Evolutionary conservation across 176 grass and related monocot species (phyloP).

Genomic region (Triticum urartu): DNA sequence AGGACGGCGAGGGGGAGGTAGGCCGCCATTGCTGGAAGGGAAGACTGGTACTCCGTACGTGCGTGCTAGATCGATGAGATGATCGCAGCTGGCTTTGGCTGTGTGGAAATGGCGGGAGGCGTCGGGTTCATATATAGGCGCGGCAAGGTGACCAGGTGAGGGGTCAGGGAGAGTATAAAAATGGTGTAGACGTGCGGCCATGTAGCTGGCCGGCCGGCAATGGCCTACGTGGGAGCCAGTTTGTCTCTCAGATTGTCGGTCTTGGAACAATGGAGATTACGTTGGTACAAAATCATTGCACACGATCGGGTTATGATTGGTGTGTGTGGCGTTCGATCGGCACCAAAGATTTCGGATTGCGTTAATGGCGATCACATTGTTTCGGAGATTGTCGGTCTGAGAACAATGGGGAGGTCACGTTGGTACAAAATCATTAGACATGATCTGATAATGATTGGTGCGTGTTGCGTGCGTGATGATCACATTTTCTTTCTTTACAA

Average conservation of each 20-base stretch:
- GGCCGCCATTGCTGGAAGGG: conserved; percentile 15
- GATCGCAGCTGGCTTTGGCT: neutral
- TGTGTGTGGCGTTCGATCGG: too few species aligned
- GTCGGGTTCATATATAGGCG: conserved; percentile 32
- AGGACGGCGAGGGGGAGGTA: conserved; percentile 18
- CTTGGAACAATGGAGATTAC: neutral
- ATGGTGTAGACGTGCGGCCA: conserved; percentile 40
- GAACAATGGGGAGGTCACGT: too few species aligned
- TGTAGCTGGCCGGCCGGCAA: conserved; percentile 23
- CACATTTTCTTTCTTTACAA: too few species aligned
- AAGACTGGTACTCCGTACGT: neutral
- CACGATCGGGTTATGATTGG: neutral
- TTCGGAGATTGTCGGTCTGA: neutral
- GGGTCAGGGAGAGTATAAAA: neutral
- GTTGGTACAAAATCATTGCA: neutral
- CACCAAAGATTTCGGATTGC: neutral
- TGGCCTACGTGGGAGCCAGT: conserved; percentile 36
- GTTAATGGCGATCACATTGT: neutral
- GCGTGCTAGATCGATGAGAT: neutral
- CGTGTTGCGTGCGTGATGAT: too few species aligned
- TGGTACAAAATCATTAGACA: too few species aligned
- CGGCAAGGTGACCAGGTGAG: neutral
- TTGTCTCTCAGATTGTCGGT: conserved; percentile 1
- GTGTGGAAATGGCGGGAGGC: conserved; percentile 1
- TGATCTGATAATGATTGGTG: too few species aligned